Base-by-base conservation (phyloP, 2,329 filamentous ascomycete genomes). In the Trichophyton mentagrophytes region DNA sequence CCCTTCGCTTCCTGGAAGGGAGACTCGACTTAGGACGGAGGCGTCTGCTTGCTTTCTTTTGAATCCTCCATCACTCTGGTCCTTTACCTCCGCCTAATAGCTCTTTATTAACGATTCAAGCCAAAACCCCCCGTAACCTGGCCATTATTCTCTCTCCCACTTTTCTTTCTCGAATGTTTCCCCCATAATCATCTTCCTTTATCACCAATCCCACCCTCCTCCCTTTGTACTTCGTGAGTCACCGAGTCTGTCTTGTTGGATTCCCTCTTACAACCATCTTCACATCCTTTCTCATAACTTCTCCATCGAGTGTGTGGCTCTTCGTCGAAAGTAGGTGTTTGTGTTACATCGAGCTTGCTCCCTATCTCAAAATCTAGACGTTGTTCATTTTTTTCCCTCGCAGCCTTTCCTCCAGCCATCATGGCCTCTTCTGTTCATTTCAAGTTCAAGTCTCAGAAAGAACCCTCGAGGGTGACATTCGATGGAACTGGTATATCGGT, bases 381-480 rank as follows among this genome's bases (percentile, higher is more conserved):
- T 60, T 59, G 63, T 59, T 57, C 61, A 61, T 62, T 30, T 64
- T 62, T 61, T 13, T 38, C 13, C 11, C 11, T 8, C 33, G 62
- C 62, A 59, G 49, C 55, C 53, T 59, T 44, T 27, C 11, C 57
- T 53, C 57, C 55, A 61, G 36, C 60, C 38, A 84, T 70, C 70
- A 96, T 96, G 91, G 85, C 90, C 73, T 96, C 93, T 61, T 97
- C 91, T 67, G 93, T 99, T 72, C 97, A 96, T 78, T 99, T 96
- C 88, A 96, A 96, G 79, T 99, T 99, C 86, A 97, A 96, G 79
- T 97, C 92, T 68, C 90, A 95, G 73, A 96, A 90, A 79, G 93
- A 97, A 72, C 89, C 90, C 63, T 90, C 90, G 61, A 85, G 91
- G 71, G 90, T 99, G 69, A 89, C 91, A 71, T 97, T 99, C 75